phyloP scores from a whole-genome alignment of 2,329 filamentous ascomycete species.

The Aureobasidium sp. region DNA sequence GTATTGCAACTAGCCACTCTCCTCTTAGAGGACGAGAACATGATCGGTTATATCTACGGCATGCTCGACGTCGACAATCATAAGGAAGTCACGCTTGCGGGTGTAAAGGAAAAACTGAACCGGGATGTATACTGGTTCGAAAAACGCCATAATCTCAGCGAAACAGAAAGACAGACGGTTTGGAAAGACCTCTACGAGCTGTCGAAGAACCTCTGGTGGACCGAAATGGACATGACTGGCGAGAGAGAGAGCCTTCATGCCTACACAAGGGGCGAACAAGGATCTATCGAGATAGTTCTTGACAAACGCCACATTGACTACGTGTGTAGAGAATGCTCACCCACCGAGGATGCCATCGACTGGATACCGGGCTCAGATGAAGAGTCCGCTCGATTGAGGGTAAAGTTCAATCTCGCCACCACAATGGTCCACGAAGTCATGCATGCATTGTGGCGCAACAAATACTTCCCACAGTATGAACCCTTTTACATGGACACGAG shows the following conservation, averaged over 20 bases:
- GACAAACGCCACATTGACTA: background rate
- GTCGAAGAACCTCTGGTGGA: background rate
- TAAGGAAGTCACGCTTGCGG: background rate
- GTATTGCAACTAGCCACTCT: constrained; percentile 4
- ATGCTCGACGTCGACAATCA: background rate
- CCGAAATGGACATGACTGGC: background rate
- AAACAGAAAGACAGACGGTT: background rate
- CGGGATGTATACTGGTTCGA: background rate
- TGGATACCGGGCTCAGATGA: background rate
- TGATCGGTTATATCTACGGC: background rate
- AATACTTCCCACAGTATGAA: background rate
- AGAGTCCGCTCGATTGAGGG: background rate
- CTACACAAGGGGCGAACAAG: background rate
- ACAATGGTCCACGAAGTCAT: constrained; percentile 11
- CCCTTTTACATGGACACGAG: background rate
- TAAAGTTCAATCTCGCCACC: background rate
- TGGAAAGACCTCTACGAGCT: background rate
- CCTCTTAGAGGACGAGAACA: background rate
- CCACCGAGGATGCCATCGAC: background rate
- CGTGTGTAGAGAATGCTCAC: background rate
- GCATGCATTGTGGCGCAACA: background rate
- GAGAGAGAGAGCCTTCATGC: background rate
- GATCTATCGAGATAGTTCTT: background rate
- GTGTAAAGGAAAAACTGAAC: background rate
- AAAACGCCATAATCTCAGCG: background rate